These are phyloP conservation scores for Kazachstania kunashirensis DNA, from an alignment of 805 yeast species.

Conservation along the genomic window DNA sequence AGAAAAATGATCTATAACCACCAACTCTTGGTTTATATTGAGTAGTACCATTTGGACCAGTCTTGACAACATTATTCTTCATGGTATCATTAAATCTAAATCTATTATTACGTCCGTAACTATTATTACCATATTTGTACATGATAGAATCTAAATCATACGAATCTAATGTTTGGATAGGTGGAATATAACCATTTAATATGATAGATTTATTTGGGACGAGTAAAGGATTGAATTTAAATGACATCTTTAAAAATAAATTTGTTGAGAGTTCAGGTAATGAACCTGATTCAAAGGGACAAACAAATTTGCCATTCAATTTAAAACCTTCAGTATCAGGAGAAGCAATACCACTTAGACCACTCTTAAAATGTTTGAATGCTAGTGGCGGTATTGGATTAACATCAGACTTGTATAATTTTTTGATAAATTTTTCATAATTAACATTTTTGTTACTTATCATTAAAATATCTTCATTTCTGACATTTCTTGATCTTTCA, in stretches of 20 bases:
- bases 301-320: slow-evolving; percentile 24
- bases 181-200: slow-evolving; percentile 66
- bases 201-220: slow-evolving; percentile 65
- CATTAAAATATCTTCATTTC: slow-evolving; percentile 59
- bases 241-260: slow-evolving; percentile 38
- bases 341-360: slow-evolving; percentile 49
- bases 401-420: slow-evolving; percentile 22
- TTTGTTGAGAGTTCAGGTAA: slow-evolving; percentile 35
- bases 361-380: slow-evolving; percentile 43
- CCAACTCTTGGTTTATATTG: slow-evolving; percentile 42
- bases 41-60: slow-evolving; percentile 41
- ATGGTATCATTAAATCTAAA: slow-evolving; percentile 29
- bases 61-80: slow-evolving; percentile 32
- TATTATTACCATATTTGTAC: slow-evolving; percentile 34
- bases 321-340: slow-evolving; percentile 29
- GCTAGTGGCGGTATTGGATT: slow-evolving; percentile 15
- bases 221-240: slow-evolving; percentile 39
- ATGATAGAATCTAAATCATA: slow-evolving; percentile 58
- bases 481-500: slow-evolving; percentile 62
- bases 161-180: slow-evolving; percentile 47
- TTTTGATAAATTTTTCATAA: slow-evolving; percentile 26
- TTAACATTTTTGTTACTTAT: slow-evolving; percentile 55
- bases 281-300: slow-evolving; percentile 31
- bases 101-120: slow-evolving; percentile 21
- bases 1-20: slow-evolving; percentile 40